Conservation (phyloP, 2,329 filamentous ascomycete species). For the Fusarium sacchari region DNA sequence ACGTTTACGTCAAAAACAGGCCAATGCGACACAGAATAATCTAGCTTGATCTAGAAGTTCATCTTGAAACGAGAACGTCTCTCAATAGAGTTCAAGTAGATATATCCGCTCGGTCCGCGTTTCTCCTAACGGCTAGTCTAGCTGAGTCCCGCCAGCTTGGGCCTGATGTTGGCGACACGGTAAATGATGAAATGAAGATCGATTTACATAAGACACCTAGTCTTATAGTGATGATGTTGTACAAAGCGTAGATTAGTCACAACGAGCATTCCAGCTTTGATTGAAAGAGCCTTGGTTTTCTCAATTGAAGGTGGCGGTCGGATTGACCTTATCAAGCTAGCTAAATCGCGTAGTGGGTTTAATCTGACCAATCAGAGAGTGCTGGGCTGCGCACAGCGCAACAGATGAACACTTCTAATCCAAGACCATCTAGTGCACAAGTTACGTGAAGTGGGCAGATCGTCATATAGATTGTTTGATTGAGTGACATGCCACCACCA, state of each 20-base stretch:
- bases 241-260: no score
- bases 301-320: no score
- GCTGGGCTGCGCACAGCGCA: no score
- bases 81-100: constrained; percentile 3
- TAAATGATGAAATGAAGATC: neutral
- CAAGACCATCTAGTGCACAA: neutral
- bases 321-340: no score
- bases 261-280: no score
- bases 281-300: no score
- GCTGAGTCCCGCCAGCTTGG: neutral
- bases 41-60: constrained; percentile 14
- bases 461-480: neutral
- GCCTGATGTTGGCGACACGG: neutral
- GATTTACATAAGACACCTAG: neutral
- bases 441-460: neutral
- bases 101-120: neutral
- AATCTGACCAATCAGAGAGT: no score
- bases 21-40: neutral
- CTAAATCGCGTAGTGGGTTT: no score
- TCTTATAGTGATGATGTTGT: neutral
- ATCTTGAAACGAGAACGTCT: neutral
- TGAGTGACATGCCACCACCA: neutral
- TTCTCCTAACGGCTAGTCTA: neutral
- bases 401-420: neutral
- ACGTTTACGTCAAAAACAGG: neutral